These are phyloP conservation scores for Melampsora larici-populina DNA, from an alignment of 1,284 basidiomycete genomes.

Conservation along the genomic window DNA sequence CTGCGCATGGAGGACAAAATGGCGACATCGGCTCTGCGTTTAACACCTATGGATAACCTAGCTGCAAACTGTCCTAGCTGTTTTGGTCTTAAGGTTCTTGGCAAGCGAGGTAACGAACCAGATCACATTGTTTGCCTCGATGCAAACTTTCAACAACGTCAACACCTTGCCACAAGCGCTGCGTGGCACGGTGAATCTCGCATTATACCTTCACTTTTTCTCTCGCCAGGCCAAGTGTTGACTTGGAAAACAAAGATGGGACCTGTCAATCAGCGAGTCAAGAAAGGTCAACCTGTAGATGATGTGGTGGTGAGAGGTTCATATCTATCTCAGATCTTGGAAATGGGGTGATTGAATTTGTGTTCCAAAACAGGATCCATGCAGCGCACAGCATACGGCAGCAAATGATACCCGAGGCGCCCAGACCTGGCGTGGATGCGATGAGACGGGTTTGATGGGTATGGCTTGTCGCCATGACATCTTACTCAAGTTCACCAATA, in stretches of 20 bases:
- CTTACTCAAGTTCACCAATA: background rate
- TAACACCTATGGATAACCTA: too few relatives aligned
- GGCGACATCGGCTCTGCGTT: too few relatives aligned
- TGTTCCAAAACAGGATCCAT: background rate
- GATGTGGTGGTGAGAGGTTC: too few relatives aligned
- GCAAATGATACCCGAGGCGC: background rate
- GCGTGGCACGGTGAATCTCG: too few relatives aligned
- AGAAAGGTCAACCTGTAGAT: background rate
- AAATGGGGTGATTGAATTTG: too few relatives aligned
- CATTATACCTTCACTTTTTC: too few relatives aligned
- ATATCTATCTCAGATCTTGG: too few relatives aligned
- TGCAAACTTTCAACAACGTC: conserved; percentile 5
- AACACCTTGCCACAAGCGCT: too few relatives aligned
- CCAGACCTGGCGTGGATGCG: conserved; percentile 3
- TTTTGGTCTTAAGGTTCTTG: background rate
- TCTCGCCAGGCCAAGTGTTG: too few relatives aligned
- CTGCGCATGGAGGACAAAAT: too few relatives aligned
- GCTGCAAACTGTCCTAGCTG: background rate
- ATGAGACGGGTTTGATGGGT: conserved; percentile 9
- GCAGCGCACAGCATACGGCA: background rate
- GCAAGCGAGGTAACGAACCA: background rate
- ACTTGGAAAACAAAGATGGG: too few relatives aligned
- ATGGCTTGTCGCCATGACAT: background rate
- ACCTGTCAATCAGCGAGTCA: too few relatives aligned
- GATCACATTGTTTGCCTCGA: conserved; percentile 22